phyloP scores from a whole-genome alignment of 2,329 filamentous ascomycete species.

The Diaporthe sp. region DNA sequence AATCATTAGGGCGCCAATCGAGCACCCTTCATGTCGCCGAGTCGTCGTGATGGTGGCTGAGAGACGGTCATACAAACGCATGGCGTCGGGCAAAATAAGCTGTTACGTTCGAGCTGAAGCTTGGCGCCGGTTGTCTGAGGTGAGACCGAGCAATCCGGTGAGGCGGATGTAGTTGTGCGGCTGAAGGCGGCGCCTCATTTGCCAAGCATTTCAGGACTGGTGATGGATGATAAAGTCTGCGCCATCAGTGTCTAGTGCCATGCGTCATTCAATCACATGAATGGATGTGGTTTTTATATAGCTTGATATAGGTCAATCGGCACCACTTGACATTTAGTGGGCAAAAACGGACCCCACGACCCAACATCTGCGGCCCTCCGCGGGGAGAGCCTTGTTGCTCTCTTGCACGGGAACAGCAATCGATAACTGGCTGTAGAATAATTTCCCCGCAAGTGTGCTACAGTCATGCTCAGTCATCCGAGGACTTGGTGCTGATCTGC shows the following conservation, averaged over 20 bases:
- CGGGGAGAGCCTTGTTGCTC: background rate
- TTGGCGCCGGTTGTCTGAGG: slow-evolving; percentile 26
- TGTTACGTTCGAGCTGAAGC: slow-evolving; percentile 20
- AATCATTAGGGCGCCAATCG: background rate
- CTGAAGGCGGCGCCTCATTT: background rate
- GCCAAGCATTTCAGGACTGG: slow-evolving; percentile 25
- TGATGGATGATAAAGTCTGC: background rate
- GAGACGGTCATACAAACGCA: background rate
- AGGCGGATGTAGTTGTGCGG: slow-evolving; percentile 1
- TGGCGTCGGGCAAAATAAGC: background rate
- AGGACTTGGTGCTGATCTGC: background rate
- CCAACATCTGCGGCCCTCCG: background rate
- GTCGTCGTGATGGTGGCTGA: background rate
- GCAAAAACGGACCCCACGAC: background rate
- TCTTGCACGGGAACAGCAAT: background rate
- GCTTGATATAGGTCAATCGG: slow-evolving; percentile 12
- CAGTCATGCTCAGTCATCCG: background rate
- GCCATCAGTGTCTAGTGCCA: background rate
- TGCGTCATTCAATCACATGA: slow-evolving; percentile 7
- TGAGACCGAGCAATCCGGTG: slow-evolving; percentile 16
- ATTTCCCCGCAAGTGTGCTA: background rate
- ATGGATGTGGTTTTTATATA: background rate
- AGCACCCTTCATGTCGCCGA: too few species aligned
- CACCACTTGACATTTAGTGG: background rate
- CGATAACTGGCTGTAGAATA: background rate